These are phyloP conservation scores for Lachancea quebecensis DNA, from an alignment of 805 yeast genomes.

Conservation along the genomic window DNA sequence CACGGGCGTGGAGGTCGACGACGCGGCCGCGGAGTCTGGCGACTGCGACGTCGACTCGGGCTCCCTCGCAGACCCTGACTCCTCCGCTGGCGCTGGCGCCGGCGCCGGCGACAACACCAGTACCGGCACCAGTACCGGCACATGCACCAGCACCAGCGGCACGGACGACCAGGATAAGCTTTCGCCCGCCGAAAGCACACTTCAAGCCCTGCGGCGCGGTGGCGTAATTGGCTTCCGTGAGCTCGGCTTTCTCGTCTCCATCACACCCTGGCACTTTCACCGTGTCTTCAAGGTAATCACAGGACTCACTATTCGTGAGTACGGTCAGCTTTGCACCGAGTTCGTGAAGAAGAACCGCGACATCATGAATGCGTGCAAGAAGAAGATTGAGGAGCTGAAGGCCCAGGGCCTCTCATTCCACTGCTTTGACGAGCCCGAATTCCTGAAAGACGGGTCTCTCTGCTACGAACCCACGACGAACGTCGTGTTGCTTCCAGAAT, in stretches of 20 bases:
- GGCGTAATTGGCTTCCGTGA: constrained; percentile 81
- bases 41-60: not conserved
- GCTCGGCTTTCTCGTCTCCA: constrained; percentile 73
- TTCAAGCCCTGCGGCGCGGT: constrained; percentile 46
- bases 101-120: not conserved
- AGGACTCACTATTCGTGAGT: constrained; percentile 81
- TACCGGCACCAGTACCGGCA: constrained; percentile 1
- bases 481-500: constrained; percentile 19
- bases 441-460: constrained; percentile 16
- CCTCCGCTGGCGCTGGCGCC: not conserved
- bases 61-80: not conserved
- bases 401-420: constrained; percentile 9
- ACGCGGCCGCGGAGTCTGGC: not conserved
- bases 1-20: constrained; percentile 16
- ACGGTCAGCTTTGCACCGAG: constrained; percentile 77
- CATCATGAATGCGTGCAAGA: constrained; percentile 17
- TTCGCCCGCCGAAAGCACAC: constrained; percentile 16
- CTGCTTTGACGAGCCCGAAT: constrained; percentile 17
- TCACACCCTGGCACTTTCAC: constrained; percentile 91
- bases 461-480: constrained; percentile 19
- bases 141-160: not conserved
- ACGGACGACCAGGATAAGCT: constrained; percentile 5
- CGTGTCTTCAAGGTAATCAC: constrained; percentile 82
- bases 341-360: constrained; percentile 37
- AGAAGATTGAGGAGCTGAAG: constrained; percentile 13